Conservation (phyloP, 352 stramenopile genomes). For the Pythium plurisporium region DNA sequence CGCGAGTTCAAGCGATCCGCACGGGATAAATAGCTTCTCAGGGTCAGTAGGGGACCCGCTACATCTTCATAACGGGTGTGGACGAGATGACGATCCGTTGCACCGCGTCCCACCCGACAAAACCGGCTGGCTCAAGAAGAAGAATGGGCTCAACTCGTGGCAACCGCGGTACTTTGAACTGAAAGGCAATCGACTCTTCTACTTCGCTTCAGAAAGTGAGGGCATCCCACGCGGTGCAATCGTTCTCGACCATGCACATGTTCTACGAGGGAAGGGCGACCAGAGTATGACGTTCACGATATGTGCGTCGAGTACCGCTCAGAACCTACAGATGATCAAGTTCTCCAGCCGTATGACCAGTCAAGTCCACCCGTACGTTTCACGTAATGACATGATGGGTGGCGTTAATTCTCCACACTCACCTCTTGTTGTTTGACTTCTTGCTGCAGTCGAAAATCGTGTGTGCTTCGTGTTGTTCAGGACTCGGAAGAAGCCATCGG, state of each 20-base stretch:
- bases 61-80: constrained; percentile 19
- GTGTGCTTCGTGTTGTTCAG: constrained; percentile 53
- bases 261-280: constrained; percentile 54
- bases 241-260: constrained; percentile 62
- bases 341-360: constrained; percentile 67
- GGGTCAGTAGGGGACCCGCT: constrained; percentile 15
- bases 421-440: too few relatives aligned
- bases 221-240: constrained; percentile 70
- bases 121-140: constrained; percentile 78
- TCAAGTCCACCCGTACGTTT: constrained; percentile 46
- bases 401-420: too few relatives aligned
- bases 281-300: constrained; percentile 69
- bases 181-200: constrained; percentile 76
- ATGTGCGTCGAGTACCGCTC: constrained; percentile 49
- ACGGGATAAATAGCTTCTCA: constrained; percentile 19
- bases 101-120: constrained; percentile 43
- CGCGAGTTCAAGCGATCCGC: constrained; percentile 14
- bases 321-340: constrained; percentile 64
- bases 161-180: constrained; percentile 79
- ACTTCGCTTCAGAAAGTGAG: constrained; percentile 69
- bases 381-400: too few relatives aligned
- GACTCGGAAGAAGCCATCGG: constrained; percentile 49
- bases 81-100: constrained; percentile 23
- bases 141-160: constrained; percentile 72
- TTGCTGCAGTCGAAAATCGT: constrained; percentile 41